Evolutionary conservation across 2,329 filamentous ascomycete genomes (phyloP).

Genomic region (Aureobasidium namibiae): DNA sequence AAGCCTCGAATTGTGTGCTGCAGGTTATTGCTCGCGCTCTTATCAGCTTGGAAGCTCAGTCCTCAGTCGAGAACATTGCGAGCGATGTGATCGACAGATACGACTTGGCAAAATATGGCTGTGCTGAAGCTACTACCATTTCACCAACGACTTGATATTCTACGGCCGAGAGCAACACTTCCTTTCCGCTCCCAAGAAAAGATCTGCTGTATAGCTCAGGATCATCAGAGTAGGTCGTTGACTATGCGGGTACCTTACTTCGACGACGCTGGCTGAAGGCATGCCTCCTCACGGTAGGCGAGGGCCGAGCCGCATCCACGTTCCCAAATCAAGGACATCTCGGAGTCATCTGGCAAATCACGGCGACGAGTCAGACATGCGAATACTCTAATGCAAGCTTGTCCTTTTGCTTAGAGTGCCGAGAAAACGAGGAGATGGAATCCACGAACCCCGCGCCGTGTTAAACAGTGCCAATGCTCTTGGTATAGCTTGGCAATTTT

Average conservation of each 20-base stretch:
- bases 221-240: neutral
- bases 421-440: neutral
- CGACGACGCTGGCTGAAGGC: neutral
- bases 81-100: neutral
- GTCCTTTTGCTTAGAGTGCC: neutral
- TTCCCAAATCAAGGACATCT: neutral
- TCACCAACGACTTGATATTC: neutral
- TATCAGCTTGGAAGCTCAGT: neutral
- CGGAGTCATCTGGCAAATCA: neutral
- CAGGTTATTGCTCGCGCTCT: neutral
- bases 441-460: neutral
- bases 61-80: neutral
- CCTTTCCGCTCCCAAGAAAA: neutral
- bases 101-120: neutral
- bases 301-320: neutral
- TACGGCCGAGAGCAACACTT: neutral
- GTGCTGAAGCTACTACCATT: neutral
- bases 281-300: neutral
- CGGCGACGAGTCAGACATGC: neutral
- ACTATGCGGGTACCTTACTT: neutral
- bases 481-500: slow-evolving; percentile 11
- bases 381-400: neutral
- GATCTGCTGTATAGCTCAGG: neutral
- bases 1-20: neutral
- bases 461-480: slow-evolving; percentile 5